Percentiles rank a stretch among this genome's conserved stretches.
These are phyloP conservation scores for Boletellus deceptivus DNA, from an alignment of 1,284 basidiomycete species.

Conservation along the genomic window DNA sequence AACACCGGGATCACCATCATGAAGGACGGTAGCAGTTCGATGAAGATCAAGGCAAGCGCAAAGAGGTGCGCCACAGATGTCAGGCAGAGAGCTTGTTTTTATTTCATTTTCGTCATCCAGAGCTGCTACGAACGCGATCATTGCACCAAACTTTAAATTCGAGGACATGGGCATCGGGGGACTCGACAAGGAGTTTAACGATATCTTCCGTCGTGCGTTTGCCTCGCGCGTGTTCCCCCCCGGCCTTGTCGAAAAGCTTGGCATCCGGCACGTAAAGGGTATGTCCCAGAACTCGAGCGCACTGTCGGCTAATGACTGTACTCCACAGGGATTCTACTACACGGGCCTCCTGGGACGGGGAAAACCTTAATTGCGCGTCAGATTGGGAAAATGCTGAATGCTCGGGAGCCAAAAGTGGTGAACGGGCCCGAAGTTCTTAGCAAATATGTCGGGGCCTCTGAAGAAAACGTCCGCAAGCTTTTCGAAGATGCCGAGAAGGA, in stretches of 20 bases:
- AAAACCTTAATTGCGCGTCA: conserved; percentile 98
- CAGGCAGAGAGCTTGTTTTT: neutral
- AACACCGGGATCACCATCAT: conserved; percentile 89
- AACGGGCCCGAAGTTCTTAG: conserved; percentile 98
- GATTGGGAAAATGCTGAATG: conserved; percentile 99
- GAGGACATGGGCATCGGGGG: conserved; percentile 99
- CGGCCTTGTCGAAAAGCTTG: conserved; percentile 94
- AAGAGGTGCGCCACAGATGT: conserved; percentile 62
- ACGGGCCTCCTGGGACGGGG: conserved; percentile 96
- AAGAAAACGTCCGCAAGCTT: conserved; percentile 98
- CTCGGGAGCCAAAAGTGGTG: conserved; percentile 96
- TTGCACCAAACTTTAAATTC: conserved; percentile 99
- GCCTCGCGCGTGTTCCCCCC: conserved; percentile 98
- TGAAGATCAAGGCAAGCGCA: conserved; percentile 91
- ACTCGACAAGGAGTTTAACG: conserved; percentile 91
- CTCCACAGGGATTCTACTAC: conserved; percentile 80
- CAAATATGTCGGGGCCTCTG: conserved; percentile 97
- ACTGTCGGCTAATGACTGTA: neutral
- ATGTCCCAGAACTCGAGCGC: conserved; percentile 8
- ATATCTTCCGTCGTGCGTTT: conserved; percentile 98
- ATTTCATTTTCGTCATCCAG: conserved; percentile 38
- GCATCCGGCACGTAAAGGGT: conserved; percentile 99
- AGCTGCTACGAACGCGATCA: conserved; percentile 90
- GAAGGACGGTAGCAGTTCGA: conserved; percentile 77
- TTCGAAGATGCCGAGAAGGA: conserved; percentile 98